A percentile compares a stretch with the other conserved stretches of the same genome.
These are phyloP conservation scores for Pleodorina starrii DNA, from an alignment of 139 green algal genomes.

Conservation along the genomic window DNA sequence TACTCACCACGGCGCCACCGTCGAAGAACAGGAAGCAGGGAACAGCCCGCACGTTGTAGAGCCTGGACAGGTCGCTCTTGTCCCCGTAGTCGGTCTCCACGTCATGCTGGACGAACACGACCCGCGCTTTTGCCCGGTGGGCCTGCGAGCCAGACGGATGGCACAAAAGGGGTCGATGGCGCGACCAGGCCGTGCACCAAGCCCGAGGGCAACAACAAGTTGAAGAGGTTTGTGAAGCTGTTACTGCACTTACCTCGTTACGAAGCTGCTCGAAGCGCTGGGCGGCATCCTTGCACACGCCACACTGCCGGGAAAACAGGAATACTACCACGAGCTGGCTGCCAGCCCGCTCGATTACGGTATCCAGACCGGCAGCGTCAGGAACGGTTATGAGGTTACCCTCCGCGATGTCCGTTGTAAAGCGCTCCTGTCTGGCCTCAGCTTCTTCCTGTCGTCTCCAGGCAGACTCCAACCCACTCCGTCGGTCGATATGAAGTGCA, in stretches of 20 bases:
- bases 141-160: constrained; percentile 39
- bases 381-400: neutral
- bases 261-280: constrained; percentile 41
- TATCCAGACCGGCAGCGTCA: neutral
- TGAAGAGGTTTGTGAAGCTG: neutral
- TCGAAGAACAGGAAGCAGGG: constrained; percentile 60
- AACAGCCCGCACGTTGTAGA: constrained; percentile 55
- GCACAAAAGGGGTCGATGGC: neutral
- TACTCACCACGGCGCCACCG: constrained; percentile 52
- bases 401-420: neutral
- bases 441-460: constrained; percentile 41
- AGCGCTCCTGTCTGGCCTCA: neutral
- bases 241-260: neutral
- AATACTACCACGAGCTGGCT: neutral
- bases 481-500: constrained; percentile 32
- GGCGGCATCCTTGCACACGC: constrained; percentile 35
- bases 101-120: constrained; percentile 58
- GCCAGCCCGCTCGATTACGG: neutral
- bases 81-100: constrained; percentile 56
- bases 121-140: constrained; percentile 19
- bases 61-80: constrained; percentile 37
- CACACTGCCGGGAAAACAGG: constrained; percentile 4
- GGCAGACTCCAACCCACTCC: neutral
- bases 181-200: neutral
- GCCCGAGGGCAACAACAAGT: neutral